Evolutionary conservation across 192 early-diverging fungal species (phyloP), one percentile per base, ranked within the genome.

Genomic region (Oehlia diaphana): DNA sequence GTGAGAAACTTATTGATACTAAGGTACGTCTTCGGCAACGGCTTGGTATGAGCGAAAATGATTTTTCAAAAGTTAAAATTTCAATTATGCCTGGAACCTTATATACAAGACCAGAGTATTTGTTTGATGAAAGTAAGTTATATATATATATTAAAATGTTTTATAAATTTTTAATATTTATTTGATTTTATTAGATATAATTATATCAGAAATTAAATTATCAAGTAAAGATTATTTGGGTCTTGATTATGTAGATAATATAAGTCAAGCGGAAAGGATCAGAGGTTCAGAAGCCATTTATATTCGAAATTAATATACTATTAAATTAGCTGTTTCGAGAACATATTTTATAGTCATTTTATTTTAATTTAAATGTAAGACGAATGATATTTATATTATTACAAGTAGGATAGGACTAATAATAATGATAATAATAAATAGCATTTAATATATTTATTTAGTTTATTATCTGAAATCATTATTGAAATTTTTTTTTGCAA

Each of bases 1-100:
- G 88, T 64, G 95, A 96, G 79, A 26, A 82, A 23, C 90, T 94
- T 79, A 50, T 86, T 13, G 90, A 90, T 2, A 95, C 95, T 26
- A 94, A 92, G 88, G 76, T 80, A 72, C 89, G 96, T 8, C 86
- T 98, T 74, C 90, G 89, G 73, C 82, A 69, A 71, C 84, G 91
- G 50, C 86, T 93, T 28, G 94, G 95, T 12, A 88, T 94, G 90
- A 87, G 87, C 79, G 94, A 96, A 61, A 95, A 95, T 87, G 96
- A 98, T 50, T 93, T 93, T 77, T 86, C 83, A 2, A 92, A 92
- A 74, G 86, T 93, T 67, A 94, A 90, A 80, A 79, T 91, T 69
- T 70, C 82, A 77, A 83, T 90, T 81, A 76, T 87, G 6, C 61
- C 80, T 23, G 62, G n/a, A 31, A 44, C 63, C n/a, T 19, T 26